Evolutionary conservation across 2,329 filamentous ascomycete species (phyloP).

Genomic region (Fusarium falciforme): DNA sequence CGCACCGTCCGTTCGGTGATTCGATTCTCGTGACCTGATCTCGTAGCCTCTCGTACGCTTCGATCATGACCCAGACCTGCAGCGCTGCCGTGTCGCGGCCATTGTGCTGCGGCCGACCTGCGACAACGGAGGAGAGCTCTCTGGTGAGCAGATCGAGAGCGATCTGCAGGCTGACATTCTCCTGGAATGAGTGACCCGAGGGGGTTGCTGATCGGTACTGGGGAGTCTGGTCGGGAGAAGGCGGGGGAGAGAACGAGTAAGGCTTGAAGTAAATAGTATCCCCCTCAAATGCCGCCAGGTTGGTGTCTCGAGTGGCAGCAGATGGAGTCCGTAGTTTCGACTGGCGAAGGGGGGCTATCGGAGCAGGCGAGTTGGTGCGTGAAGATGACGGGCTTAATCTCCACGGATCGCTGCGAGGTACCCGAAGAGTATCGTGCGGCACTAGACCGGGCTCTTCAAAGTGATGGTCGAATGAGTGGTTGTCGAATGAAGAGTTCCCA

Average conservation of each 20-base stretch:
- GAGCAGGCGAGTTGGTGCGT: conserved; percentile 27
- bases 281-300: conserved; percentile 60
- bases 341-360: conserved; percentile 39
- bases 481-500: not conserved
- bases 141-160: conserved; percentile 62
- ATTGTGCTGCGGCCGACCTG: conserved; percentile 38
- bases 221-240: conserved; percentile 44
- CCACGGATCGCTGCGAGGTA: conserved; percentile 21
- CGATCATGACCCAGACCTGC: conserved; percentile 69
- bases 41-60: conserved; percentile 66
- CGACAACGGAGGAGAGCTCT: conserved; percentile 59
- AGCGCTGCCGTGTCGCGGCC: conserved; percentile 55
- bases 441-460: conserved; percentile 12
- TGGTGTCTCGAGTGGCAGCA: conserved; percentile 58
- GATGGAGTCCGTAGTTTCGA: conserved; percentile 41
- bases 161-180: conserved; percentile 60
- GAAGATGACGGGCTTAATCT: conserved; percentile 20
- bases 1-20: conserved; percentile 47
- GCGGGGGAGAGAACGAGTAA: conserved; percentile 52
- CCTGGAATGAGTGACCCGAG: conserved; percentile 35
- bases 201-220: conserved; percentile 27
- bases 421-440: conserved; percentile 25
- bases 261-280: conserved; percentile 61
- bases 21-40: conserved; percentile 56
- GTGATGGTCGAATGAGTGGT: conserved; percentile 39